phyloP scores from a whole-genome alignment of 2,329 filamentous ascomycete genomes.

The Colletotrichum sp. region DNA sequence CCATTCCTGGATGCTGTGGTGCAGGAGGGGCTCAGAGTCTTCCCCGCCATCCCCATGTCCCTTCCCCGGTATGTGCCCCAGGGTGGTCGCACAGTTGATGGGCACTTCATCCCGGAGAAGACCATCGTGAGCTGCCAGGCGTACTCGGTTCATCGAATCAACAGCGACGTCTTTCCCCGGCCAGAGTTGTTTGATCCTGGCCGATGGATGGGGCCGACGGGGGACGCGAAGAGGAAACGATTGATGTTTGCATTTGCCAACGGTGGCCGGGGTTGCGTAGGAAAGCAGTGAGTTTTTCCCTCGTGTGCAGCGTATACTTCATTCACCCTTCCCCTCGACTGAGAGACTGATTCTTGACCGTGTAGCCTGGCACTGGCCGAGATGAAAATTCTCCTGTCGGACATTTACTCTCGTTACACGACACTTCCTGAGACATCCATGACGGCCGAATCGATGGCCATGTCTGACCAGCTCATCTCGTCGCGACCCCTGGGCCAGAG shows the following conservation, averaged over 20 bases:
- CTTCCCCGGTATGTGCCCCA: slow-evolving; percentile 64
- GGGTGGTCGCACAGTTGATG: slow-evolving; percentile 60
- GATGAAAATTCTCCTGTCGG: slow-evolving; percentile 70
- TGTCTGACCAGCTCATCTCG: slow-evolving; percentile 72
- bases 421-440: slow-evolving; percentile 61
- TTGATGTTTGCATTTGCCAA: slow-evolving; percentile 70
- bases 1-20: slow-evolving; percentile 68
- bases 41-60: slow-evolving; percentile 70
- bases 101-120: slow-evolving; percentile 54
- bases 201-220: slow-evolving; percentile 78
- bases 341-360: slow-evolving; percentile 30
- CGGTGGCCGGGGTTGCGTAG: slow-evolving; percentile 69
- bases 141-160: slow-evolving; percentile 63
- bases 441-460: slow-evolving; percentile 62
- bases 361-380: slow-evolving; percentile 62
- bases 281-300: slow-evolving; percentile 61
- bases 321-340: background rate
- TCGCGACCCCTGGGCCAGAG: slow-evolving; percentile 64
- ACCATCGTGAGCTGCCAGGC: slow-evolving; percentile 67
- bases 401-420: slow-evolving; percentile 63
- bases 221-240: slow-evolving; percentile 72
- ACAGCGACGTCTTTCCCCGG: slow-evolving; percentile 74
- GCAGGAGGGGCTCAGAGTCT: slow-evolving; percentile 65
- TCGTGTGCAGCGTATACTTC: background rate
- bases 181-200: slow-evolving; percentile 81